phyloP scores from a whole-genome alignment of 2,329 filamentous ascomycete genomes.

The Coleophoma cylindrospora region DNA sequence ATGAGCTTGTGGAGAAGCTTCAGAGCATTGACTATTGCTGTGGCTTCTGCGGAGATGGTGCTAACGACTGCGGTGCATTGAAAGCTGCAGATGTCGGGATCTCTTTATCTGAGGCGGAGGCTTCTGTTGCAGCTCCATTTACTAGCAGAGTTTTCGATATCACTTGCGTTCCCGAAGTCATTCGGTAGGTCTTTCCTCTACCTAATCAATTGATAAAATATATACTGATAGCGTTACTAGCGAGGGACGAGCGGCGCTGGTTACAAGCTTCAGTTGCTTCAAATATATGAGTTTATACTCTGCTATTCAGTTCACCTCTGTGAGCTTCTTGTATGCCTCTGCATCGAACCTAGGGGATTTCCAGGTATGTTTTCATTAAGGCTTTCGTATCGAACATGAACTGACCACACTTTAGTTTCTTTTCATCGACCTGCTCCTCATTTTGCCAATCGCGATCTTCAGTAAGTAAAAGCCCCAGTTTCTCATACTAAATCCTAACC shows the following conservation, averaged over 20 bases:
- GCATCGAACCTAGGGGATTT: slow-evolving; percentile 96
- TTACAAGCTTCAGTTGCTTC: slow-evolving; percentile 99
- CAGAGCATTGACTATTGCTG: slow-evolving; percentile 94
- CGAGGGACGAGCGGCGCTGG: slow-evolving; percentile 87
- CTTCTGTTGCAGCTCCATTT: slow-evolving; percentile 96
- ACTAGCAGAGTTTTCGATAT: slow-evolving; percentile 96
- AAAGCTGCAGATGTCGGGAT: slow-evolving; percentile 98
- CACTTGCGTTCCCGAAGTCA: slow-evolving; percentile 88
- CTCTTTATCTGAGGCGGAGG: slow-evolving; percentile 93
- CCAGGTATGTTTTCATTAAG: slow-evolving; percentile 47
- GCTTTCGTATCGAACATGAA: neutral
- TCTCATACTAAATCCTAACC: slow-evolving; percentile 3
- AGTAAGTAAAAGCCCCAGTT: slow-evolving; percentile 44
- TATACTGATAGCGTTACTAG: slow-evolving; percentile 27
- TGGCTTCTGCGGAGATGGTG: slow-evolving; percentile 95
- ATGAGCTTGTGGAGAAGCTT: slow-evolving; percentile 93
- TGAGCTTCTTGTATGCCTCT: slow-evolving; percentile 91
- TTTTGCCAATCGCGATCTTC: slow-evolving; percentile 93
- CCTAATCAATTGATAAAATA: no score
- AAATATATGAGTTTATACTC: slow-evolving; percentile 99
- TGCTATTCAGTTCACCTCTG: slow-evolving; percentile 97
- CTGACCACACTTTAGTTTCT: slow-evolving; percentile 55
- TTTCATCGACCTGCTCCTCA: slow-evolving; percentile 89
- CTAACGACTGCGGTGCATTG: slow-evolving; percentile 93
- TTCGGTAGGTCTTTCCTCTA: slow-evolving; percentile 47